A percentile compares a stretch with the other conserved stretches of the same genome.
phyloP scores from a whole-genome alignment of 129 eudicot genomes.

The Escallonia herrerae region DNA sequence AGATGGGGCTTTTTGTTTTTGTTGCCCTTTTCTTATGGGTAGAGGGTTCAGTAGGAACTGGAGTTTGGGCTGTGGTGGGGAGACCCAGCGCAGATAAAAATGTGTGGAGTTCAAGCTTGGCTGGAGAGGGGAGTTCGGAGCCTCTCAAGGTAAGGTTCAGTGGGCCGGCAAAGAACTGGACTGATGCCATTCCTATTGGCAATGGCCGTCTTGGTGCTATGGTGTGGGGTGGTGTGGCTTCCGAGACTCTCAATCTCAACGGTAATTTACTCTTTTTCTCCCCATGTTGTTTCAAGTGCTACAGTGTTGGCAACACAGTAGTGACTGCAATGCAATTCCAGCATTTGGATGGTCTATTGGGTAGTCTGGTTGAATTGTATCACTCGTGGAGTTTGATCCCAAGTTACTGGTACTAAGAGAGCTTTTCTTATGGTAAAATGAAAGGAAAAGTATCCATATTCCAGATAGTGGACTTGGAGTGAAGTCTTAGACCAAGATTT shows the following conservation, averaged over 20 bases:
- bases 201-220: slow-evolving; percentile 90
- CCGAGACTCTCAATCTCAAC: slow-evolving; percentile 77
- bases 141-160: slow-evolving; percentile 49
- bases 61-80: slow-evolving; percentile 25
- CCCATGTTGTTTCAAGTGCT: not conserved
- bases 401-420: too few relatives aligned
- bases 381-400: too few relatives aligned
- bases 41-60: slow-evolving; percentile 8
- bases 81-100: slow-evolving; percentile 18
- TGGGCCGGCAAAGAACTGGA: slow-evolving; percentile 73
- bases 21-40: too few relatives aligned
- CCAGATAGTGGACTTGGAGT: too few relatives aligned
- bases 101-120: slow-evolving; percentile 29
- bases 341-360: too few relatives aligned
- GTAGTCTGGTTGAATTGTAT: too few relatives aligned
- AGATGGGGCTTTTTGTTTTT: too few relatives aligned
- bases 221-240: slow-evolving; percentile 68
- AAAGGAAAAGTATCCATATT: too few relatives aligned
- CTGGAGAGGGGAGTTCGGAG: not conserved
- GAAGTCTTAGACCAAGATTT: too few relatives aligned
- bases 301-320: not conserved
- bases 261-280: slow-evolving; percentile 29
- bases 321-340: too few relatives aligned
- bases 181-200: slow-evolving; percentile 87
- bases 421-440: too few relatives aligned